Evolutionary conservation across 208 protist species (phyloP).

Genomic region (Wallacemonas sp.): DNA sequence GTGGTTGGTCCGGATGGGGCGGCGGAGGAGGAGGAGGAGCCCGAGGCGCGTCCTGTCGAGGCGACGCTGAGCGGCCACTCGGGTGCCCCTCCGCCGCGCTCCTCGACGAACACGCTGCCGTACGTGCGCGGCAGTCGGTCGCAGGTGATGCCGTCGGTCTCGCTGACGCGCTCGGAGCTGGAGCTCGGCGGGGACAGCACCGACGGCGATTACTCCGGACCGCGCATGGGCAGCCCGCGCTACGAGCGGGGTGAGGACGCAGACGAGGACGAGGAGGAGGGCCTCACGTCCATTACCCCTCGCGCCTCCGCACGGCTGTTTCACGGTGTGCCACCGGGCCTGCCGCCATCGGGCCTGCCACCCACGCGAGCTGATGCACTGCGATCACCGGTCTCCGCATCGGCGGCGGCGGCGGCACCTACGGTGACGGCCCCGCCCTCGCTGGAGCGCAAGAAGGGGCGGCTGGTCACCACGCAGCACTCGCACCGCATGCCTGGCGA

Average conservation of each 20-base stretch:
- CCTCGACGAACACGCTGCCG: slow-evolving; percentile 29
- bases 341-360: background rate
- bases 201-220: slow-evolving; percentile 6
- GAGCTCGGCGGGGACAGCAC: background rate
- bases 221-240: slow-evolving; percentile 5
- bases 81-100: slow-evolving; percentile 15
- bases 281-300: background rate
- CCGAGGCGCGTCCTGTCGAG: slow-evolving; percentile 12
- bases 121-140: slow-evolving; percentile 35
- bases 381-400: background rate
- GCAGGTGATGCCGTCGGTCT: slow-evolving; percentile 12
- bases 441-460: background rate
- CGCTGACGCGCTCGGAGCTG: background rate
- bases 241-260: background rate
- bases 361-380: background rate
- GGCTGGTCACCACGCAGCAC: slow-evolving; percentile 23
- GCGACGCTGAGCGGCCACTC: background rate
- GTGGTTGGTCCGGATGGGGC: background rate
- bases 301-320: slow-evolving; percentile 11
- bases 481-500: slow-evolving; percentile 38
- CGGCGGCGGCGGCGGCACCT: background rate
- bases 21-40: slow-evolving; percentile 8
- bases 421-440: slow-evolving; percentile 6
- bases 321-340: background rate
- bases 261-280: slow-evolving; percentile 1